Base-by-base conservation (phyloP, 306 rosid genomes). In the Castanea mollissima region DNA sequence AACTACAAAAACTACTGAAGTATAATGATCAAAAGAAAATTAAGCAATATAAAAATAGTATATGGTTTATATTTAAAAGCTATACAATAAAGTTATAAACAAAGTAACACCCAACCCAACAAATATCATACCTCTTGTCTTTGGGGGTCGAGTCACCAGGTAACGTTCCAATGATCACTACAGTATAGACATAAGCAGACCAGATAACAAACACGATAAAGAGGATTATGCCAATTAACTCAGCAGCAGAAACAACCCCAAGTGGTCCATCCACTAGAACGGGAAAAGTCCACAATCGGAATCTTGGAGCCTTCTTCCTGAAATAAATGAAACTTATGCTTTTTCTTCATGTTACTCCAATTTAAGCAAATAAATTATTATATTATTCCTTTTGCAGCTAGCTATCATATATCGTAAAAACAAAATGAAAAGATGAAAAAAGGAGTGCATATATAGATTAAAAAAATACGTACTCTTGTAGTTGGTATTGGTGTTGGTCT, bases 201-300 rank as follows among this genome's bases (percentile, higher is more conserved):
- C 92, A 92, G 34, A 89, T 44, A 78, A 92, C 94, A 86, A 78
- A 94, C 0, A 78, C 83, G 4, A 46, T 51, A 79, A 92, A 86
- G 44, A 94, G 88, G 38, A 91, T 25, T 73, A 94, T 94, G 55
- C 97, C 98, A 67, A 92, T 79, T 0, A 92, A 34, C 85, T 94
- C 97, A 62, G 97, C 76, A 49, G 90, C 98, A 79, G 94, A 89
- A 87, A 94, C 92, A 32, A 94, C 97, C 63, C 96, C 97, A 60
- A 94, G 87, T 29, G 98, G 97, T 55, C 97, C 98, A 20, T 90
- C 88, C 65, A 94, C 90, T 59, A 94, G 57, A 84, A 91, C 89
- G 44, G 97, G 98, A 69, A 92, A 86, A 1, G 98, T 94, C 98
- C 97, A 94, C 74, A 92, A 86, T 57, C 93, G 83, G 60, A 82